Evolutionary conservation across 1,284 basidiomycete genomes (phyloP), one percentile per base, ranked within the genome.

Genomic region (Moesziomyces parantarcticus): DNA sequence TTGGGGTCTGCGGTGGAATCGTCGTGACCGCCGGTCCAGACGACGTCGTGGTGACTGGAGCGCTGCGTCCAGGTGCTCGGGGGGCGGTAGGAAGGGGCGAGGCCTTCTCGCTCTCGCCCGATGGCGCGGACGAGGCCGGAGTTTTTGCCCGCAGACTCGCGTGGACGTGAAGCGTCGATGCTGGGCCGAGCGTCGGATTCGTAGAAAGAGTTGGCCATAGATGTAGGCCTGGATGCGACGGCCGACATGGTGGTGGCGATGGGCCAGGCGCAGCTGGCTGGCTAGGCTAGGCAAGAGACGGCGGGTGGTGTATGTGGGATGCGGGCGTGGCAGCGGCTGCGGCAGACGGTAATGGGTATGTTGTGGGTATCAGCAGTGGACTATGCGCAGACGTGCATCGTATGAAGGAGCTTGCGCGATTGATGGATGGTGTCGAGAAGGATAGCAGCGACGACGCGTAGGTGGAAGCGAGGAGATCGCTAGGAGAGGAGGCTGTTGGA

Each of bases 11-110:
- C 14, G 16, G 32, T 36, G 36, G 52, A 22, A 5, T 46, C 56
- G 4, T 47, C 58, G 4, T 47, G 50, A 8, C 59, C 72, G 51
- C 76, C 76, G 10, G 47, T 57, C 75, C 75, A 78, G 40, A 78
- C 65, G 13, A 78, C 75, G 18, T 77, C 63, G 42, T 74, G 58
- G 43, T 66, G 62, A 21, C 71, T 56, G 22, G 64, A 61, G 13
- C 57, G 53, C 36, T 62, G 64, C 0, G 64, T 59, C 75, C 75
- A 77, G 23, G 26, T 66, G 44, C 63, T 67, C 10, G 71, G 65
- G 5, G 76, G 76, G 18, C 75, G 58, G 58, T 64, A 77, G 42
- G 71, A 67, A 5, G 59, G 59, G 0, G 44, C 22, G 10, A 48
- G 55, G 13, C 50, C 57, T 34, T 71, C 59, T n/a, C 54, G 42